Evolutionary conservation across 2,329 filamentous ascomycete genomes (phyloP).

Genomic region (Exophiala sp.): DNA sequence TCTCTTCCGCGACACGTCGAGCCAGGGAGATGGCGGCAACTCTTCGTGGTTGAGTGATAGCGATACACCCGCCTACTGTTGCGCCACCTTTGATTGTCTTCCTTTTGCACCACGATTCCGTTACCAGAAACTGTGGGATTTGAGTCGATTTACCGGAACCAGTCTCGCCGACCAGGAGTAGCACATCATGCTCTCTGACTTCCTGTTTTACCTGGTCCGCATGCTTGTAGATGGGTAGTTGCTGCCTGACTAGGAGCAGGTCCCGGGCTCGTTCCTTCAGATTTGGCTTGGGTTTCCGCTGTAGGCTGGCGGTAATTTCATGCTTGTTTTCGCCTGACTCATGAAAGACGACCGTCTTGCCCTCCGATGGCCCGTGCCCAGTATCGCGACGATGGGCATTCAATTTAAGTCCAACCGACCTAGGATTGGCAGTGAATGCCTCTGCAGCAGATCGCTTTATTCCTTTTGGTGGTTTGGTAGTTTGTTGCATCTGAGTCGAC

Average conservation of each 20-base stretch:
- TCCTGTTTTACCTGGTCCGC: conserved; percentile 65
- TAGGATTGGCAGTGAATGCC: neutral
- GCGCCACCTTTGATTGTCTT: conserved; percentile 22
- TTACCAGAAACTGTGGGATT: conserved; percentile 81
- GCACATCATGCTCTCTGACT: conserved; percentile 65
- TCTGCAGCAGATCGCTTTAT: conserved; percentile 5
- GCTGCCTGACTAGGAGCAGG: conserved; percentile 55
- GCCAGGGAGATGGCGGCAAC: conserved; percentile 92
- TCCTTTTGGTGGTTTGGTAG: neutral
- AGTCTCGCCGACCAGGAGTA: conserved; percentile 88
- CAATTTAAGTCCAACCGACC: neutral
- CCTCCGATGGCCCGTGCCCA: neutral
- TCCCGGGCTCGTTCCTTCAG: conserved; percentile 46
- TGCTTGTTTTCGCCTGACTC: neutral
- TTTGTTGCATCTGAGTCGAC: neutral
- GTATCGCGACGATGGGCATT: neutral
- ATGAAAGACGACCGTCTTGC: conserved; percentile 1
- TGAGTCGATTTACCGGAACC: conserved; percentile 97
- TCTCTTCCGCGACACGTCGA: conserved; percentile 79
- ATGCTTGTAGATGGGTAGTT: conserved; percentile 77
- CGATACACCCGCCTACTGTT: conserved; percentile 72
- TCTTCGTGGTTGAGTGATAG: conserved; percentile 88
- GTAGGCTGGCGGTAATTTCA: neutral
- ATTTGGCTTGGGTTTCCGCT: neutral
- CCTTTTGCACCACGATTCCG: conserved; percentile 71